A percentile compares a stretch with the other conserved stretches of the same genome.
phyloP scores from a whole-genome alignment of 1,139 yeast genomes.

The Meyerozyma carpophila region DNA sequence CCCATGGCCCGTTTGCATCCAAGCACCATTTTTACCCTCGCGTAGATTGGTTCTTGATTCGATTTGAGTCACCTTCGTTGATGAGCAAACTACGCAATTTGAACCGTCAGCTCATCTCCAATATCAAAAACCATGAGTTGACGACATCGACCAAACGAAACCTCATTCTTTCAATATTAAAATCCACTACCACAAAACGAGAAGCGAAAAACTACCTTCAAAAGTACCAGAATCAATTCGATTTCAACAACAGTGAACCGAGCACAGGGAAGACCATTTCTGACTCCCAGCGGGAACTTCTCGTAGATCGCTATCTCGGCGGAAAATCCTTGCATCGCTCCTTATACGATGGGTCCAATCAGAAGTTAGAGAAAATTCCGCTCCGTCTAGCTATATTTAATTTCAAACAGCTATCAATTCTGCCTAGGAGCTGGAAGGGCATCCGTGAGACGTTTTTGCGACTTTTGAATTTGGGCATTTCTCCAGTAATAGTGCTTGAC shows the following conservation, averaged over 20 bases:
- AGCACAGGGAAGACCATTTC: not conserved
- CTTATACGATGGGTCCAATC: slow-evolving; percentile 30
- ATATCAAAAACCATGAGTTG: slow-evolving; percentile 28
- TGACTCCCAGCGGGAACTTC: slow-evolving; percentile 31
- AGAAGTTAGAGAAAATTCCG: slow-evolving; percentile 31
- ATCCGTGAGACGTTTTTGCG: slow-evolving; percentile 47
- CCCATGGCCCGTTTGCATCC: not conserved
- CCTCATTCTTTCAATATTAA: slow-evolving; percentile 61
- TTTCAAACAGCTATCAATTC: slow-evolving; percentile 34
- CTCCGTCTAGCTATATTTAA: slow-evolving; percentile 49
- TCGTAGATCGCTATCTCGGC: slow-evolving; percentile 37
- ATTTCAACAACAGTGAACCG: slow-evolving; percentile 5
- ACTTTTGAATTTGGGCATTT: slow-evolving; percentile 46
- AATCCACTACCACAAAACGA: slow-evolving; percentile 71
- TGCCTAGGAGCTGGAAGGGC: slow-evolving; percentile 30
- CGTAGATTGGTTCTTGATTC: not conserved
- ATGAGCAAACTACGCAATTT: slow-evolving; percentile 31
- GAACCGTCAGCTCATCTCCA: slow-evolving; percentile 34
- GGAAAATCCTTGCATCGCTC: slow-evolving; percentile 28
- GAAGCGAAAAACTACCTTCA: slow-evolving; percentile 64
- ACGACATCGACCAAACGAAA: slow-evolving; percentile 41
- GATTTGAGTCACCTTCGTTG: not conserved
- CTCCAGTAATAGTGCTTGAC: slow-evolving; percentile 29
- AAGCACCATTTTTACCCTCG: not conserved
- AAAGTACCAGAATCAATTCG: slow-evolving; percentile 49